A percentile compares a stretch with the other conserved stretches of the same genome.
Evolutionary conservation across 2,329 filamentous ascomycete genomes (phyloP).

Genomic region (Cladosporium halotolerans): DNA sequence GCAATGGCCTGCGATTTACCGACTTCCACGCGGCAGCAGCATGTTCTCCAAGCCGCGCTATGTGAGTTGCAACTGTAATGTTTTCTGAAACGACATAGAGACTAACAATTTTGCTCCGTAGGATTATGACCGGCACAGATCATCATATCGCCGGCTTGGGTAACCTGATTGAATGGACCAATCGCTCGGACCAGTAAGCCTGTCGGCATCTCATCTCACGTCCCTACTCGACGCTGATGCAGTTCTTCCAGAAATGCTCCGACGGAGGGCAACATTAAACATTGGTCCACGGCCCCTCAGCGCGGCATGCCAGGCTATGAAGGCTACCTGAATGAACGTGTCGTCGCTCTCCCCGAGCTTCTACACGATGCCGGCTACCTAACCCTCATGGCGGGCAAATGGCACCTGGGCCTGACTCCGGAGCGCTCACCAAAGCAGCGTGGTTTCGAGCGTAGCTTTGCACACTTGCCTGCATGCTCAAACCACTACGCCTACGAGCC

Average conservation of each 20-base stretch:
- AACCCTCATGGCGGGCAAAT: slow-evolving; percentile 58
- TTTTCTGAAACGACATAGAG: background rate
- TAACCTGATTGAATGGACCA: slow-evolving; percentile 54
- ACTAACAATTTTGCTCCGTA: background rate
- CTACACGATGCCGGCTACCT: slow-evolving; percentile 54
- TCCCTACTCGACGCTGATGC: background rate
- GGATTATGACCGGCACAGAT: slow-evolving; percentile 58
- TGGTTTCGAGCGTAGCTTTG: slow-evolving; percentile 55
- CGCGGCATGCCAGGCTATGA: slow-evolving; percentile 56
- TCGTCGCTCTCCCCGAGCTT: slow-evolving; percentile 54
- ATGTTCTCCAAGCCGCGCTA: slow-evolving; percentile 58
- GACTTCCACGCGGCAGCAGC: slow-evolving; percentile 61
- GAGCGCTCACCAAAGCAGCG: slow-evolving; percentile 51
- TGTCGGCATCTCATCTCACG: background rate
- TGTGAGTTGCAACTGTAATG: slow-evolving; percentile 31
- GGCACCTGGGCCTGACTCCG: slow-evolving; percentile 55
- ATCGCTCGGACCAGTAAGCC: slow-evolving; percentile 41
- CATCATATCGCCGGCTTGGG: slow-evolving; percentile 55
- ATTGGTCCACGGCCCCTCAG: slow-evolving; percentile 48
- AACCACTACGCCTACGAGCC: slow-evolving; percentile 53
- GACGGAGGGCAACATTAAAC: slow-evolving; percentile 38
- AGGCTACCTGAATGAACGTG: slow-evolving; percentile 56
- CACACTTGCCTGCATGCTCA: slow-evolving; percentile 54
- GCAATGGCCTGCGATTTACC: slow-evolving; percentile 51
- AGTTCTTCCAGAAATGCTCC: slow-evolving; percentile 36